Evolutionary conservation across 441 rosid genomes (phyloP), one percentile per base, ranked within the genome.

Genomic region (Manihot esculenta): DNA sequence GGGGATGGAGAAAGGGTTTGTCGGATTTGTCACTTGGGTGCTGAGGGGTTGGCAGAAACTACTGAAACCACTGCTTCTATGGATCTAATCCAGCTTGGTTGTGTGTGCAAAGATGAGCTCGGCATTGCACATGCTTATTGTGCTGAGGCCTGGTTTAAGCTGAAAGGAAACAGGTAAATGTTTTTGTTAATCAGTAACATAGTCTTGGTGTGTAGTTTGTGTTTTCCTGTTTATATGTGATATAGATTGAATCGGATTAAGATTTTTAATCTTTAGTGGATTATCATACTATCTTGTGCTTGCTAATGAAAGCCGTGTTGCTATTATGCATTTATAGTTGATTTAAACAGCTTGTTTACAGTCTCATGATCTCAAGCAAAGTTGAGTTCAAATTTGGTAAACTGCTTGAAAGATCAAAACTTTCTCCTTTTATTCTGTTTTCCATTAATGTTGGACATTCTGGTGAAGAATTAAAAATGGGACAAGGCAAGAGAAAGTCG

Each of bases 111-210:
- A 86, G 92, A 85, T 75, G 97, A 91, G 71, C 96, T 94, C 18
- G 96, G 90, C 67, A 77, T 83, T 77, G 93, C 90, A 11, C 98
- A 94, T 81, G 77, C 62, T 27, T 84, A 85, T 69, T 94, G 97
- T 63, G 97, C 95, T 0, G 97, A 94, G 84, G 86, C 89, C 38
- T 94, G 97, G 97, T 94, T 94, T 81, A 94, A 84, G 83, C 83
- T 89, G 33, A 89, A 82, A 85, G 97, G 97, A 78, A 94, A 88
- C 84, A 91, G 96, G 98, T 94, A 84, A 72, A 13, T 24, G 21
- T 64, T 54, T 69, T 26, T 69, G 18, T 62, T 47, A n/a, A 72
- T 51, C 7, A 45, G 54, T 68, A 30, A 2, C 63, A 42, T 21
- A 18, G 12, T n/a, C 51, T 59, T 17, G 35, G 21, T 44, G 65